A percentile compares a stretch with the other conserved stretches of the same genome.
phyloP scores from a whole-genome alignment of 345 rosid genomes.

The Clausena lansium region DNA sequence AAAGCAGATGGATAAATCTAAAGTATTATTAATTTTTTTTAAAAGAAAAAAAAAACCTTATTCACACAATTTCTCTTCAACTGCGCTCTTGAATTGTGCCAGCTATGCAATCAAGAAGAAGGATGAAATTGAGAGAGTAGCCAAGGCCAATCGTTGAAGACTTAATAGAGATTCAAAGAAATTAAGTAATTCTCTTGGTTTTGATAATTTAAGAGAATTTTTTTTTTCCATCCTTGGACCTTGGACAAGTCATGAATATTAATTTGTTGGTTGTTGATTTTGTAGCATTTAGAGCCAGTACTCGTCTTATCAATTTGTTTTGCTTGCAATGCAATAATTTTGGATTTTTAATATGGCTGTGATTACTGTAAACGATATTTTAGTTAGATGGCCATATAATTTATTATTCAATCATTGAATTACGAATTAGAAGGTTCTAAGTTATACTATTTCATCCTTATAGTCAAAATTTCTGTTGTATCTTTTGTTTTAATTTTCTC shows the following conservation, averaged over 20 bases:
- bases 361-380: too few species aligned
- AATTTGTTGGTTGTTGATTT: not conserved
- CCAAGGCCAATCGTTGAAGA: conserved; percentile 80
- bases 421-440: too few species aligned
- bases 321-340: too few species aligned
- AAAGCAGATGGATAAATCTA: too few species aligned
- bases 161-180: not conserved
- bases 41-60: too few species aligned
- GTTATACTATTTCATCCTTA: not conserved
- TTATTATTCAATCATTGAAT: too few species aligned
- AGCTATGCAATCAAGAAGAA: conserved; percentile 85
- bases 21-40: too few species aligned
- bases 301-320: too few species aligned
- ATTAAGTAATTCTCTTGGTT: not conserved
- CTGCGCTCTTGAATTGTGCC: not conserved
- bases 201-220: not conserved
- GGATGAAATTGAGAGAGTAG: conserved; percentile 88
- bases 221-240: not conserved
- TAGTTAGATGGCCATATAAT: too few species aligned
- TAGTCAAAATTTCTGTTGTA: not conserved
- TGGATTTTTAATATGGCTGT: too few species aligned
- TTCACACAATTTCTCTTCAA: too few species aligned
- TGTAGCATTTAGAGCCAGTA: not conserved
- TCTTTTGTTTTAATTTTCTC: not conserved
- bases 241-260: not conserved